Base-by-base conservation (phyloP, 176 grass and related monocot genomes). In the Raddia guianensis region DNA sequence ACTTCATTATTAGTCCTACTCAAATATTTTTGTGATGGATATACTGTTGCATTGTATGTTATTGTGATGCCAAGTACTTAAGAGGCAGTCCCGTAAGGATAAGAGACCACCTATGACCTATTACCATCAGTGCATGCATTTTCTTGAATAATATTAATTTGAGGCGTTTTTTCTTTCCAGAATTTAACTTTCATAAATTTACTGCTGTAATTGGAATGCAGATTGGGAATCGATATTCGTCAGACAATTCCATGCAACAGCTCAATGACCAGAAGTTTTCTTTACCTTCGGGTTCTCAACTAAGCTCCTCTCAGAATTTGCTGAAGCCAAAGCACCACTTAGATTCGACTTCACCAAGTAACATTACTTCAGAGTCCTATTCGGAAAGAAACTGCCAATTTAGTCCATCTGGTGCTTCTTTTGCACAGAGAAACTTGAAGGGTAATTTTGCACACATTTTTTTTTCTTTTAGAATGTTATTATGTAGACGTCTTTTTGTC, bases 341-440 rank as follows among this genome's bases (percentile, higher is more conserved):
- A 73, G 88, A 89, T 67, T 71, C 83, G 53, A 77, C 74, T 81
- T 89, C 89, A 44, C 89, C 87, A 57, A 94, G 92, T 84, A 85
- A 91, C 70, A 74, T 92, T 63, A 94, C 92, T 86, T 87, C 83
- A 12, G 87, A 78, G 73, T 83, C 85, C 76, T 86, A 81, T 90
- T n/a, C 60, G 66, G 77, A 88, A 68, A 73, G 50, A 57, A 86
- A 88, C 9, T 68, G 34, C 62, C 74, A 80, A 61, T 79, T 86
- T 52, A 86, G 83, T 71, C 21, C 73, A 72, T 77, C 91, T 83
- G 58, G 80, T 48, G 72, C 85, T 49, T 77, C 95, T 45, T 70
- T 80, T 58, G 57, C 62, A 46, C 75, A 87, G 83, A 86, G 50
- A 49, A 90, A 81, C 75, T 75, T 61, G 40, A 80, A 66, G 61